Base-by-base conservation (phyloP, 1,284 basidiomycete genomes). In the Ustilago cynodontis region DNA sequence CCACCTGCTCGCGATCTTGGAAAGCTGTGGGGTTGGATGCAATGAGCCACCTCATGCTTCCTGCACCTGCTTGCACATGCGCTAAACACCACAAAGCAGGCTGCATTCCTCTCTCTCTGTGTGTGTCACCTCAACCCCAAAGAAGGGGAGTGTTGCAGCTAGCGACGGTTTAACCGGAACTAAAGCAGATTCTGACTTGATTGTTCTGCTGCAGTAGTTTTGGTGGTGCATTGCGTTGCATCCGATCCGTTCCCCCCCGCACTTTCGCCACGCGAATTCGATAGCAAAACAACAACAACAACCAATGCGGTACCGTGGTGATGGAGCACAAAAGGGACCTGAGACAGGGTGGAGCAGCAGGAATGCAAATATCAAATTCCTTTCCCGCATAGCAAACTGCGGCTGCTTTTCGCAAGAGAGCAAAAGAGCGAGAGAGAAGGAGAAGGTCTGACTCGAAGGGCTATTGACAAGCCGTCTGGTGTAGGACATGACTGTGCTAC, bases 201-300 rank as follows among this genome's bases (percentile, higher is more conserved):
- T 37, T 45, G 43, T 45, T 45, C 22, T 45, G 43, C 43, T 45
- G 43, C 13, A 45, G n/a, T 20, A n/a, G n/a, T n/a, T 45, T 8
- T 9, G 13, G 43, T 7, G n/a, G 43, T 11, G 43, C 7, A 16
- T 37, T 37, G 35, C 35, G 14, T 37, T 45, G 29, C 53, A 37
- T 56, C 49, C 54, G 59, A 68, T 51, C 59, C 65, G 65, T 52
- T 61, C 33, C 37, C 35, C 59, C 65, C 59, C 59, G 54, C 65
- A 66, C 50, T 52, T 47, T 60, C 7, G 43, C 43, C 43, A 45
- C 43, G 43, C 43, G 43, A 4, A 41, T 37, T 37, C 35, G 35
- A 13, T 37, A 37, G 35, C 35, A 37, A 37, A 37, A 37, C 35
- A 37, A 37, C 7, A 8, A 37, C 9, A 37, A 37, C 35, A 37